Evolutionary conservation across 2,329 filamentous ascomycete genomes (phyloP).

Genomic region (Neurospora sp.): DNA sequence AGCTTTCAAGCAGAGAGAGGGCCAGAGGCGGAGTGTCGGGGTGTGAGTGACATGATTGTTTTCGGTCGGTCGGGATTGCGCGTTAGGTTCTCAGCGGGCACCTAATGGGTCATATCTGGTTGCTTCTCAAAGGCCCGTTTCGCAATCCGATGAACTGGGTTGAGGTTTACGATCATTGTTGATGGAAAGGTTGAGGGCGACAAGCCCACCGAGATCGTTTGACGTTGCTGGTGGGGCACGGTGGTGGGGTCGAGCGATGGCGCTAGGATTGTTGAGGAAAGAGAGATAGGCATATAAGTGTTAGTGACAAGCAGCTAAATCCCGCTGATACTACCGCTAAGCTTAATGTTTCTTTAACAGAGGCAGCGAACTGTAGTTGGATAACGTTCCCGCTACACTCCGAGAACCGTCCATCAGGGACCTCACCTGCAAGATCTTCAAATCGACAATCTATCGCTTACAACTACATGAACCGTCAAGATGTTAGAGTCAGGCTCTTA

Average conservation of each 20-base stretch:
- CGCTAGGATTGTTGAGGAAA: background rate
- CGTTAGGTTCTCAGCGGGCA: accelerated
- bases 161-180: background rate
- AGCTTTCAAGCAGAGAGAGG: too few relatives aligned
- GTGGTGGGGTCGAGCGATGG: background rate
- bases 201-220: background rate
- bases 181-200: background rate
- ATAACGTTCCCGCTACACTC: background rate
- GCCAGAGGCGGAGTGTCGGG: too few relatives aligned
- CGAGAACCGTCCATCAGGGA: background rate
- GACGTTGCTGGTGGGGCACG: background rate
- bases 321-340: background rate
- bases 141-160: background rate
- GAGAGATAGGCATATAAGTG: background rate
- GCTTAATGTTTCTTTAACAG: background rate
- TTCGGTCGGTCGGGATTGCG: background rate
- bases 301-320: accelerated
- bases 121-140: background rate
- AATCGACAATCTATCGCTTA: background rate
- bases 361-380: background rate
- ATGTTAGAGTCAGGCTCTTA: background rate
- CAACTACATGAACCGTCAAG: background rate
- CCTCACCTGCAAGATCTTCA: background rate
- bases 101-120: accelerated
- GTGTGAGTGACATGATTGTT: background rate